phyloP scores from a whole-genome alignment of 1,139 yeast species.

The Tardiomyces digboiensis region DNA sequence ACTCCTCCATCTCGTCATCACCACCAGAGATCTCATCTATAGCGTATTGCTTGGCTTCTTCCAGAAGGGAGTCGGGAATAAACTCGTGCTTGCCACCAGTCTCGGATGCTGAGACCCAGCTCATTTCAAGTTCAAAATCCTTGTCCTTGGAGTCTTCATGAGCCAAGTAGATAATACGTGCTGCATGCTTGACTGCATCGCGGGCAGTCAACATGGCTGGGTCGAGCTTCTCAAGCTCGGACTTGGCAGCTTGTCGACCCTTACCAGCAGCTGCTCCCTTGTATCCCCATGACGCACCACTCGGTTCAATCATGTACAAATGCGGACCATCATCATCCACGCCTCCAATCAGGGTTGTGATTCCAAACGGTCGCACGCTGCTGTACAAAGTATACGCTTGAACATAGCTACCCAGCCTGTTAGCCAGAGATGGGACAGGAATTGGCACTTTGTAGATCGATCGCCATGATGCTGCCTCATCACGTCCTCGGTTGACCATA shows the following conservation, averaged over 20 bases:
- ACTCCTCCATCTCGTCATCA: conserved; percentile 43
- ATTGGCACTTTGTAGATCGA: conserved; percentile 68
- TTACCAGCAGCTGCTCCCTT: conserved; percentile 97
- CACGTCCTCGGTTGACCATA: conserved; percentile 85
- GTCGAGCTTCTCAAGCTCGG: conserved; percentile 88
- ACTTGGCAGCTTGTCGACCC: conserved; percentile 94
- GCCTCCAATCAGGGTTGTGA: conserved; percentile 89
- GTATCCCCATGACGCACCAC: conserved; percentile 97
- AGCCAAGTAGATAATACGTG: conserved; percentile 83
- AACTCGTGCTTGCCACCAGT: conserved; percentile 76
- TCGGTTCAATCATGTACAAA: conserved; percentile 94
- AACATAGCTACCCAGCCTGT: conserved; percentile 83
- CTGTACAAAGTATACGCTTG: conserved; percentile 95
- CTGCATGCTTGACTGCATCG: conserved; percentile 91
- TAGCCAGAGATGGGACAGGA: conserved; percentile 74
- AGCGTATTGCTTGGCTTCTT: conserved; percentile 77
- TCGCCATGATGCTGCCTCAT: conserved; percentile 78
- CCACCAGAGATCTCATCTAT: conserved; percentile 76
- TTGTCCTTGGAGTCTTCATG: conserved; percentile 98
- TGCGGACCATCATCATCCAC: conserved; percentile 74
- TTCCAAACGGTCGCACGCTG: conserved; percentile 96
- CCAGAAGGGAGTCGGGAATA: conserved; percentile 67
- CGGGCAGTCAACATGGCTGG: conserved; percentile 55
- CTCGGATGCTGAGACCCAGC: conserved; percentile 73
- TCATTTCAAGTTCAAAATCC: conserved; percentile 89